A percentile compares a stretch with the other conserved stretches of the same genome.
phyloP scores from a whole-genome alignment of 2,329 filamentous ascomycete species.

The Fusarium circinatum region DNA sequence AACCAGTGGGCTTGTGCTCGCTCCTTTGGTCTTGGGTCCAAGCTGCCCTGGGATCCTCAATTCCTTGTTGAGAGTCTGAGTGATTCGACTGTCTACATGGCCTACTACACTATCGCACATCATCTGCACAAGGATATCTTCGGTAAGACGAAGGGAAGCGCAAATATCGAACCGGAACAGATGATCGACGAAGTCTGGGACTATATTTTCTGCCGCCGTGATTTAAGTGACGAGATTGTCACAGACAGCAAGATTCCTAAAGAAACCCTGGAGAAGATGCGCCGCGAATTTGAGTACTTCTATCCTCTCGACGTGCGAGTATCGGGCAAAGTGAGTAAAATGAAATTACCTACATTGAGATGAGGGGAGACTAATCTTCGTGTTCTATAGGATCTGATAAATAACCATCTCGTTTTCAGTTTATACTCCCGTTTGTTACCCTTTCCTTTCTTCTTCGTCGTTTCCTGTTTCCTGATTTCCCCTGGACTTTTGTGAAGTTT shows the following conservation, averaged over 20 bases:
- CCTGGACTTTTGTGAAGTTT: background rate
- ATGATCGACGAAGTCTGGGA: conserved; percentile 98
- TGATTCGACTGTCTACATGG: conserved; percentile 94
- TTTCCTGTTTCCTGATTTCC: background rate
- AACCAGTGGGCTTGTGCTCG: conserved; percentile 95
- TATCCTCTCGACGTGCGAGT: conserved; percentile 91
- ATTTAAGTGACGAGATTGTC: conserved; percentile 73
- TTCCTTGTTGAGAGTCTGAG: conserved; percentile 93
- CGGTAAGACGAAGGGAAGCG: conserved; percentile 75
- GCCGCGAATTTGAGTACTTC: conserved; percentile 95
- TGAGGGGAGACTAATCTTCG: background rate
- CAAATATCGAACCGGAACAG: conserved; percentile 80
- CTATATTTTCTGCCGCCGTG: conserved; percentile 85
- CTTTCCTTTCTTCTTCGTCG: background rate
- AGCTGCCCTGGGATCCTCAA: conserved; percentile 90
- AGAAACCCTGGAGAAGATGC: conserved; percentile 80
- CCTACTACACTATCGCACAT: conserved; percentile 76
- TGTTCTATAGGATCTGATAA: background rate
- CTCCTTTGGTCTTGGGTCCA: conserved; percentile 91
- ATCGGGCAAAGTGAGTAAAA: conserved; percentile 72
- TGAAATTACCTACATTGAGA: background rate
- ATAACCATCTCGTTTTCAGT: background rate
- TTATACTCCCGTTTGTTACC: background rate
- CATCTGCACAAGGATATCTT: conserved; percentile 87
- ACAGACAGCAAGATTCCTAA: conserved; percentile 76